These are phyloP conservation scores for Syzygium malaccense DNA, from an alignment of 441 rosid genomes.

Conservation along the genomic window DNA sequence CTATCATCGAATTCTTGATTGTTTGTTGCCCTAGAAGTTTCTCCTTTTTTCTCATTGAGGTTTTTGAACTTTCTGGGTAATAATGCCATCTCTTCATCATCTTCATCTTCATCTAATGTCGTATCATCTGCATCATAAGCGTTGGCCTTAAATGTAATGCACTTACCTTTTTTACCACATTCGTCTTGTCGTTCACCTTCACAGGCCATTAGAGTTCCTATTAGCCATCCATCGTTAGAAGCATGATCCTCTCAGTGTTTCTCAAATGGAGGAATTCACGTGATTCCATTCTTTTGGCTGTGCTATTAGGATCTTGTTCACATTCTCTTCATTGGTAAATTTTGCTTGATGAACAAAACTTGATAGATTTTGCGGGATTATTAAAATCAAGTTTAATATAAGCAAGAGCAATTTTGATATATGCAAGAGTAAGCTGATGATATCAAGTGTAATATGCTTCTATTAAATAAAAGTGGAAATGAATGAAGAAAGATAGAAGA, in stretches of 20 bases:
- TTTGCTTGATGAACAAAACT: too few species aligned
- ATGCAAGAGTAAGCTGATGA: too few species aligned
- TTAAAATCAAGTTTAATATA: too few species aligned
- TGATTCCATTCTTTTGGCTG: too few species aligned
- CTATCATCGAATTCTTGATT: not conserved
- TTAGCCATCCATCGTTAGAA: not conserved
- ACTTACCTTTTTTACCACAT: not conserved
- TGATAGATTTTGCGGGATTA: too few species aligned
- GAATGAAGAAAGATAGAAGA: too few species aligned
- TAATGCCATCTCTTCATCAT: not conserved
- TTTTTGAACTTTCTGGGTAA: too few species aligned
- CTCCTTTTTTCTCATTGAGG: not conserved
- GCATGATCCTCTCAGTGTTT: not conserved
- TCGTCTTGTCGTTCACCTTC: not conserved
- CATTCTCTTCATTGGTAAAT: too few species aligned
- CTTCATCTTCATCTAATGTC: not conserved
- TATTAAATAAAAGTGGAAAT: too few species aligned
- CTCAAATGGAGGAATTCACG: not conserved
- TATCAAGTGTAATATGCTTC: too few species aligned
- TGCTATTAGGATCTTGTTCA: too few species aligned
- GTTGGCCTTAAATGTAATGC: not conserved
- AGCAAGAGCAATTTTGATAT: too few species aligned
- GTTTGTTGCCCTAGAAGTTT: not conserved
- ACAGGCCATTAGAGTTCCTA: not conserved
- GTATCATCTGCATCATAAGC: not conserved